Evolutionary conservation across 345 rosid genomes (phyloP), one percentile per base, ranked within the genome.

Genomic region (Erodium maritimum): DNA sequence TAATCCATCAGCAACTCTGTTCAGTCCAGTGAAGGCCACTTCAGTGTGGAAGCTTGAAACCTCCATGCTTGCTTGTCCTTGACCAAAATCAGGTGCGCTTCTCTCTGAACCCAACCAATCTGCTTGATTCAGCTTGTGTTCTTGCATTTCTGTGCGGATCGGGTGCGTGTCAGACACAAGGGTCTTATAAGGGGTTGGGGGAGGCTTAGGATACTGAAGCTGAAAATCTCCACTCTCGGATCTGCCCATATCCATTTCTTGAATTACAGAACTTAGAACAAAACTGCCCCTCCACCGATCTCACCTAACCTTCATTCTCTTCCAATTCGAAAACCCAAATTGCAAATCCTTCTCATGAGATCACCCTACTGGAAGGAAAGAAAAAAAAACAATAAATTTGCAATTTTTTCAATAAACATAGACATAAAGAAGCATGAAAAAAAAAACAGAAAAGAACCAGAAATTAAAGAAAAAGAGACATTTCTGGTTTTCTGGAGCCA

Each of bases 171-270:
- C 56, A 1, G 77, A 73, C 55, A 18, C 75, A 52, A 63, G n/a
- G n/a, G 42, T 78, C 72, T 71, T 64, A 74, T 33, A 33, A 17
- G 82, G 87, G 59, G 83, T 76, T 46, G 62, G 53, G 17, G 87
- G 89, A 61, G 73, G 74, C 86, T 81, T 79, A 33, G 75, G 67
- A 29, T 52, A 19, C 23, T 61, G 77, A 58, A 54, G 37, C 54
- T 62, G 68, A 16, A 56, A 59, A 53, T 74, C 79, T 55, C 72
- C 69, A 23, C 54, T 25, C 23, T 23, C 54, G 54, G 61, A 50
- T 21, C 67, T 50, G 21, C 69, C 67, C 68, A n/a, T n/a, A n/a
- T 71, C 74, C 75, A 74, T 74, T 76, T 81, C 45, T 34, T 65
- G 62, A 24, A 42, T 42, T 64, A 29, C 37, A 1, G 8, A 29